Percentiles rank a stretch among this genome's conserved stretches.
These are phyloP conservation scores for Phaeodactylum tricornutum DNA, from an alignment of 108 stramenopile genomes.

Conservation along the genomic window DNA sequence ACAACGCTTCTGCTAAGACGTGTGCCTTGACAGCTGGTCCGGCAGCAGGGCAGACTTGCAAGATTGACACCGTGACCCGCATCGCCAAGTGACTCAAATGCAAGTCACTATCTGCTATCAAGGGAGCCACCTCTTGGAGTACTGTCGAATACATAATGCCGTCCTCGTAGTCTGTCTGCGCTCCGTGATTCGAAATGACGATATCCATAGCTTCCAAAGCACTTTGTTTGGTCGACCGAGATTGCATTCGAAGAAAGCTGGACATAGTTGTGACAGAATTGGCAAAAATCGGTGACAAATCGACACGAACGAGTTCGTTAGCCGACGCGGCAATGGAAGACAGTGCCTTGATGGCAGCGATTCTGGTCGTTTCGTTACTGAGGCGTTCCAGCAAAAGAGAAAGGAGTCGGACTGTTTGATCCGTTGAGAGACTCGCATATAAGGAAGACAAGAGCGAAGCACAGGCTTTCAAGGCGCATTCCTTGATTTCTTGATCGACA, in stretches of 20 bases:
- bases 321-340: constrained; percentile 36
- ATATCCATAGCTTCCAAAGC: constrained; percentile 72
- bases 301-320: constrained; percentile 25
- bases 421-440: constrained; percentile 34
- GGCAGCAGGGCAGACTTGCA: constrained; percentile 54
- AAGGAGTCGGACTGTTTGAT: constrained; percentile 52
- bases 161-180: constrained; percentile 10
- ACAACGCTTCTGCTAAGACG: constrained; percentile 67
- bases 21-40: constrained; percentile 37
- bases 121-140: constrained; percentile 58
- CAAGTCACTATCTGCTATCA: constrained; percentile 85
- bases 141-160: constrained; percentile 52
- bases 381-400: constrained; percentile 79
- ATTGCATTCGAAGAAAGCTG: constrained; percentile 76
- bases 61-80: constrained; percentile 39
- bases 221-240: constrained; percentile 75
- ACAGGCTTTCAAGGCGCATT: constrained; percentile 67
- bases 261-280: constrained; percentile 75
- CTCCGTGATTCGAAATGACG: constrained; percentile 51
- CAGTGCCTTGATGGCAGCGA: constrained; percentile 86
- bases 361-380: constrained; percentile 90
- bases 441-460: constrained; percentile 50
- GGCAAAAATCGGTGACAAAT: constrained; percentile 62
- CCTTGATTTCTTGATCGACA: constrained; percentile 97
- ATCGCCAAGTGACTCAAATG: constrained; percentile 68